Conservation (phyloP, 306 rosid genomes). For the Cyamopsis tetragonoloba region DNA sequence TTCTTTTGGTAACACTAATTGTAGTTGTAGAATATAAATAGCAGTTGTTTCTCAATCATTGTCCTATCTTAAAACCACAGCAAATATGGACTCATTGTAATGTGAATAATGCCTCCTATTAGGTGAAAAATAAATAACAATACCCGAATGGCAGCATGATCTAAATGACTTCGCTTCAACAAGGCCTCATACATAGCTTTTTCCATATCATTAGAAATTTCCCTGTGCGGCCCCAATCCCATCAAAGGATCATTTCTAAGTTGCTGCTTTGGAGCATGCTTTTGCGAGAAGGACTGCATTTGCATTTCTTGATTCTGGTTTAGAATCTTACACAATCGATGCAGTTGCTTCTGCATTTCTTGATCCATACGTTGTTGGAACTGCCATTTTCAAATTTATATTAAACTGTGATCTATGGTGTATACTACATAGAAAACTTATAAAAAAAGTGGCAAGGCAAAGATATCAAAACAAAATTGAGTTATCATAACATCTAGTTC, state of each 20-base stretch:
- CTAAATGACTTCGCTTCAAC: slow-evolving; percentile 47
- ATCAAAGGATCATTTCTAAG: slow-evolving; percentile 35
- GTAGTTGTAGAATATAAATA: no score
- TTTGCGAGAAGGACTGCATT: slow-evolving; percentile 41
- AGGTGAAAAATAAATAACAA: no score
- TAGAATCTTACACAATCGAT: no score
- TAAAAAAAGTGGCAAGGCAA: background rate
- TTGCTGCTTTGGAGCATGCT: slow-evolving; percentile 49
- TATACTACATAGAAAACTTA: slow-evolving; percentile 9
- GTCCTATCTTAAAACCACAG: background rate
- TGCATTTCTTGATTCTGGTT: slow-evolving; percentile 41
- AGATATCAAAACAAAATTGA: slow-evolving; percentile 18
- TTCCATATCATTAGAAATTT: slow-evolving; percentile 42
- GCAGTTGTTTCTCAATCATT: no score
- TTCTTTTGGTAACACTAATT: no score
- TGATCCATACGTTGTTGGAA: slow-evolving; percentile 47
- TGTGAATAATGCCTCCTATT: background rate
- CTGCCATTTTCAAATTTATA: slow-evolving; percentile 33
- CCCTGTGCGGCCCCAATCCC: slow-evolving; percentile 48
- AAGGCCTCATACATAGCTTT: slow-evolving; percentile 44
- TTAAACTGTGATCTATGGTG: background rate
- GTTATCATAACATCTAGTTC: slow-evolving; percentile 14
- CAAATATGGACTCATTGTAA: background rate
- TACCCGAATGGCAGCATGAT: slow-evolving; percentile 53
- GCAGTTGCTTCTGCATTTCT: slow-evolving; percentile 39